phyloP scores from a whole-genome alignment of 1,284 basidiomycete genomes.

The Heterobasidion occidentale region DNA sequence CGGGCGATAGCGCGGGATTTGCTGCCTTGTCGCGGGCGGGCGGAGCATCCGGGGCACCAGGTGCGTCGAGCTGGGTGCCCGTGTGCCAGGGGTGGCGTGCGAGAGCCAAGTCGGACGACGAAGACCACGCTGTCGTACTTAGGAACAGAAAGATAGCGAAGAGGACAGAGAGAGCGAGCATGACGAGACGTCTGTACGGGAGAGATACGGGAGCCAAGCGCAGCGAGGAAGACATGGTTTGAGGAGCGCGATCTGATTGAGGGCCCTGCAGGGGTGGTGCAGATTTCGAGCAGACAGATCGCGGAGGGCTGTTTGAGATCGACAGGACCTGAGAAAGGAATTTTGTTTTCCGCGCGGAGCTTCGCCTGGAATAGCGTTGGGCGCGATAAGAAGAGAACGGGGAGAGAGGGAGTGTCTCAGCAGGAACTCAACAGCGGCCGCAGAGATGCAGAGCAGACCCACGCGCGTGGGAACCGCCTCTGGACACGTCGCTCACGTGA shows the following conservation, averaged over 20 bases:
- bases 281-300: not conserved
- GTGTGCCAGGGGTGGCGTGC: not conserved
- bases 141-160: not conserved
- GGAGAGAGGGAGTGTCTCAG: not conserved
- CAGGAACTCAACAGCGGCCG: not conserved
- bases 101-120: not conserved
- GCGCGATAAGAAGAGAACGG: not conserved
- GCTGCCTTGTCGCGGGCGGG: too few relatives aligned
- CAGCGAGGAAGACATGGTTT: too few relatives aligned
- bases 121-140: not conserved
- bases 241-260: too few relatives aligned
- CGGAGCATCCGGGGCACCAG: not conserved
- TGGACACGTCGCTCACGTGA: not conserved
- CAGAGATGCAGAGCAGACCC: not conserved
- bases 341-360: too few relatives aligned
- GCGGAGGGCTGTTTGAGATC: not conserved
- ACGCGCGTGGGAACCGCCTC: not conserved
- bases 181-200: not conserved
- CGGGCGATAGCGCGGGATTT: not conserved
- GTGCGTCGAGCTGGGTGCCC: not conserved
- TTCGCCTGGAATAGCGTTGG: not conserved
- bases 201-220: not conserved
- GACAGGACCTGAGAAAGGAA: not conserved
- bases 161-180: not conserved
- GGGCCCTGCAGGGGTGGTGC: too few relatives aligned